Evolutionary conservation across 108 stramenopile genomes (phyloP).

Genomic region (Nannochloropsis gaditana): DNA sequence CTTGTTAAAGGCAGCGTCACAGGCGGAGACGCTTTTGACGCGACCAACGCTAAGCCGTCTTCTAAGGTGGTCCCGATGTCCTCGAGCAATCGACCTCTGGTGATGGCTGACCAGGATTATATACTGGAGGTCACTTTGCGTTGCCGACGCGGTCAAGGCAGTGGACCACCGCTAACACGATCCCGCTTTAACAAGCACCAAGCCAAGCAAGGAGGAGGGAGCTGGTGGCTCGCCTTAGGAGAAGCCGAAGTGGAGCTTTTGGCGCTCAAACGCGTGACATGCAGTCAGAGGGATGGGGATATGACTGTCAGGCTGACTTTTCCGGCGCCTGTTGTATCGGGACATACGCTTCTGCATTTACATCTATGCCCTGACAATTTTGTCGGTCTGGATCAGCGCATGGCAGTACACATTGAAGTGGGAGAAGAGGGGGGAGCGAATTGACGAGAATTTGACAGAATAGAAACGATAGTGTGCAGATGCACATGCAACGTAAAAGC

Average conservation of each 20-base stretch:
- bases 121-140: slow-evolving; percentile 14
- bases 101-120: slow-evolving; percentile 19
- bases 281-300: not conserved
- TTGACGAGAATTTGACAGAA: not conserved
- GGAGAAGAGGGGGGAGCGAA: not conserved
- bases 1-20: not conserved
- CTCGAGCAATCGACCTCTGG: not conserved
- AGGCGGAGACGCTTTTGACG: not conserved
- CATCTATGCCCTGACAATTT: not conserved
- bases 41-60: not conserved
- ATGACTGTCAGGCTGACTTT: not conserved
- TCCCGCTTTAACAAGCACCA: slow-evolving; percentile 26
- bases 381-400: not conserved
- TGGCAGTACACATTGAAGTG: not conserved
- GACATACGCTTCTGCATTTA: not conserved
- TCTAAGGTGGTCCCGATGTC: not conserved
- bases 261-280: slow-evolving; percentile 42
- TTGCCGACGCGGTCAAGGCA: not conserved
- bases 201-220: slow-evolving; percentile 33
- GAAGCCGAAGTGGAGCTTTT: slow-evolving; percentile 46
- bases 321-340: not conserved
- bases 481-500: no score
- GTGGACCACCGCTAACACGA: slow-evolving; percentile 11
- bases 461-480: no score
- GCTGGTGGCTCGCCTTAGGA: slow-evolving; percentile 48